Conservation (phyloP, 805 yeast genomes). For the Candida taoyuanica region DNA sequence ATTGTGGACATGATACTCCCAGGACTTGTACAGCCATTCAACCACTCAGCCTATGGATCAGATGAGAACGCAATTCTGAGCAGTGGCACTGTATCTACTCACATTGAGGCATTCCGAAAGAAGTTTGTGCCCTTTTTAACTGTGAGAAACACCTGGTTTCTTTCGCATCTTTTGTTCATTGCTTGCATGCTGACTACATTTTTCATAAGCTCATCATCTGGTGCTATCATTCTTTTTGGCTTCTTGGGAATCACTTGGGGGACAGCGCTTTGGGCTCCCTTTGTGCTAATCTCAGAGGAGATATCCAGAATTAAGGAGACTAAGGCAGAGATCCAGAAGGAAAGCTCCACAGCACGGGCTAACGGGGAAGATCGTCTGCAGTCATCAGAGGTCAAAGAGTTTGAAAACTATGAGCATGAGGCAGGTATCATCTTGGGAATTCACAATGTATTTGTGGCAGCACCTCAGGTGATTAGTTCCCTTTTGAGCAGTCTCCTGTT, state of each 20-base stretch:
- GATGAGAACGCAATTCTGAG: slow-evolving; percentile 11
- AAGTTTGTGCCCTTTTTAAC: slow-evolving; percentile 24
- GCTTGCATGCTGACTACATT: slow-evolving; percentile 44
- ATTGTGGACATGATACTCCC: slow-evolving; percentile 43
- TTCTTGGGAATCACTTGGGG: slow-evolving; percentile 63
- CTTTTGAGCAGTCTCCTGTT: slow-evolving; percentile 44
- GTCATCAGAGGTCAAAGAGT: slow-evolving; percentile 26
- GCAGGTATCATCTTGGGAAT: slow-evolving; percentile 54
- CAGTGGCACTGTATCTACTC: slow-evolving; percentile 2
- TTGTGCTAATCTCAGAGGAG: slow-evolving; percentile 55
- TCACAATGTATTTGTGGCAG: slow-evolving; percentile 53
- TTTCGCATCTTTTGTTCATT: slow-evolving; percentile 47
- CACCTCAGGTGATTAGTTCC: slow-evolving; percentile 53
- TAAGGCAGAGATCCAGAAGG: slow-evolving; percentile 30
- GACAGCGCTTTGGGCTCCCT: slow-evolving; percentile 62
- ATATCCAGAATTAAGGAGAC: slow-evolving; percentile 47
- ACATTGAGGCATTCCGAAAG: slow-evolving; percentile 12
- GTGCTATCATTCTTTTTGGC: slow-evolving; percentile 46
- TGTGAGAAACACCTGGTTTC: slow-evolving; percentile 43
- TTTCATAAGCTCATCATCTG: slow-evolving; percentile 35
- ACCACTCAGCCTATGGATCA: slow-evolving; percentile 12
- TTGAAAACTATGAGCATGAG: slow-evolving; percentile 44
- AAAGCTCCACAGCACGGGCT: not conserved
- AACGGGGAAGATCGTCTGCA: slow-evolving; percentile 1
- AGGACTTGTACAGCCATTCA: slow-evolving; percentile 33